Evolutionary conservation across 192 early-diverging fungal genomes (phyloP), one percentile per base, ranked within the genome.

Genomic region (Entomortierella beljakovae): DNA sequence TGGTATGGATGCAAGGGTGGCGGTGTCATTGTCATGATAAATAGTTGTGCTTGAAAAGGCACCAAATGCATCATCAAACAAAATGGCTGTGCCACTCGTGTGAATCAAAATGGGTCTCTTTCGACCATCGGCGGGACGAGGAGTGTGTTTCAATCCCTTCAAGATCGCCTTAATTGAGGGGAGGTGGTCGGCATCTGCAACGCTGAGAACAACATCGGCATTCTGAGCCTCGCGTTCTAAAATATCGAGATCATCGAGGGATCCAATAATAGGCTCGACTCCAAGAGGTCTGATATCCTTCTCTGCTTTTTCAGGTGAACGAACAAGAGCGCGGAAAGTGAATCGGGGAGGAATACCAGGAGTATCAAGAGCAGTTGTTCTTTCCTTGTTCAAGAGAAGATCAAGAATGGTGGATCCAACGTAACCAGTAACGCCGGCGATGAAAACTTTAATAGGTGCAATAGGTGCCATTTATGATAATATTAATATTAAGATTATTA

Each of bases 151-250:
- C 4, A 79, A 62, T 4, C 75, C 75, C 20, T 60, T 57, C 25
- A 79, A 29, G 32, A 79, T 55, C 6, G 75, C 67, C 32, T 79
- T 22, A 35, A 54, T 18, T 15, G 75, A 55, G 1, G 62, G 25
- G 6, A 79, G 62, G 35, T 79, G 75, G 29, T 79, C 75, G 5
- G 75, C 75, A 31, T 70, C 64, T 2, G 75, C 75, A 37, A 65
- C 51, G 28, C 16, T 15, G 11, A 79, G 31, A 51, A 79, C 75
- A 18, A 79, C 56, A 28, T 79, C 75, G 26, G 75, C 75, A 7
- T 79, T 52, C 23, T 66, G 26, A 0, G 75, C 61, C 32, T 79
- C 75, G 5, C 32, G 25, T 1, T 48, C 37, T 18, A 79, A 28
- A 18, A 79, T 25, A 2, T 51, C 40, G 6, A 28, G 2, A 29